Base-by-base conservation (phyloP, 139 green algal genomes). In the Coccomyxa sp. region DNA sequence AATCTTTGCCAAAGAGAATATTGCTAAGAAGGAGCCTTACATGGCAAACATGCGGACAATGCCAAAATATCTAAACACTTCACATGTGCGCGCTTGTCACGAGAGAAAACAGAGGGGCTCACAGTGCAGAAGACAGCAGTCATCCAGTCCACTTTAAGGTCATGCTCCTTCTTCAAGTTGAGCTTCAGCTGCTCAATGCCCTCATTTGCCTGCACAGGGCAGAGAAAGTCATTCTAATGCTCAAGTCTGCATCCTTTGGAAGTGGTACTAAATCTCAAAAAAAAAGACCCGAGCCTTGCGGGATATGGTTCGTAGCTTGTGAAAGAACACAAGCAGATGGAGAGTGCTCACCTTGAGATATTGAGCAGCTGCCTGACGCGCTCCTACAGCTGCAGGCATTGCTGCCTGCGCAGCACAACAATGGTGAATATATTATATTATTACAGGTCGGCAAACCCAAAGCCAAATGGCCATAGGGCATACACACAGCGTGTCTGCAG, bases 131-230 rank as follows among this genome's bases (percentile, higher is more conserved):
- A 85, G 32, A 90, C 60, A 68, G 85, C 88, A 63, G 85, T 86
- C 10, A 84, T 84, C 76, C 86, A 90, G 83, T 90, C 87, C 78
- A 90, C 71, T 81, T 88, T 86, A 14, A 89, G 81, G 38, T 82
- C 79, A 78, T 90, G 87, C 87, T 90, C 87, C 81, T 90, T 83
- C 0, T 81, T 75, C 81, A 90, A 67, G 83, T 83, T 89, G 83
- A 76, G 57, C 21, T 83, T 83, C 81, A 90, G 81, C 31, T 81
- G 80, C 31, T 86, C 85, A 38, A 85, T 82, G 38, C 58, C 71
- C 58, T 90, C 85, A 81, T 88, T 82, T 4, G 83, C 80, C 27
- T 84, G 77, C 77, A 67, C 16, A 27, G 66, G 14, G 21, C 60
- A 32, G 18, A 81, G 27, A 57, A 84, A 80, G 45, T 88, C 81